Base-by-base conservation (phyloP, 73 alveolate species). In the Tetrahymena thermophila region DNA sequence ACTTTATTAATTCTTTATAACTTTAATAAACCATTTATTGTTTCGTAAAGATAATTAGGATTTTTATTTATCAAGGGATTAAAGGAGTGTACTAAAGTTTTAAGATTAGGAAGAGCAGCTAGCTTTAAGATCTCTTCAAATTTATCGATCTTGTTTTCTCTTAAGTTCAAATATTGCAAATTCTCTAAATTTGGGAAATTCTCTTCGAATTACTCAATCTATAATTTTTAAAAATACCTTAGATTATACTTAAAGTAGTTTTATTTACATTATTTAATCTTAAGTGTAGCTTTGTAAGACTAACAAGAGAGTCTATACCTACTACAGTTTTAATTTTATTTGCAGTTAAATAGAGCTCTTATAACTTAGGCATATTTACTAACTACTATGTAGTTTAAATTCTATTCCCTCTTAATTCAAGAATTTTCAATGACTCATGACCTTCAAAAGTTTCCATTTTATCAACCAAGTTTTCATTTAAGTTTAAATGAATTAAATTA, bases 361-460 rank as follows among this genome's bases (percentile, higher is more conserved):
- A 85, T 42, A 94, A 42, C 85, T 94, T 94, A 19, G 96, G 96
- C 38, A 94, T 40, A 43, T 85, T 94, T 31, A 43, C 57, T 35
- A 94, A 85, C 43, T 94, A 84, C 11, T 85, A 34, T 19, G 93
- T 43, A 7, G 95, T 71, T 19, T 85, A 57, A 1, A 94, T 94
- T 94, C 93, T 94, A 42, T 94, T 94, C 28, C 95, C 83, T 38
- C 93, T 94, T 43, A 94, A 57, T 16, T 40, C 93, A 0, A 94
- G 93, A 85, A 85, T 35, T 56, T 57, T 94, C 34, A 94, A 85
- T 85, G 93, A 85, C 3, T 94, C 95, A 44, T 85, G 93, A 34
- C 96, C 96, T 35, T 94, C 96, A 94, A 94, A 94, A 16, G 95
- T 85, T 42, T 94, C 96, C 96, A 94, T 94, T 85, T 94, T 94